Evolutionary conservation across 345 rosid genomes (phyloP).

Genomic region (Salix koriyanagi): DNA sequence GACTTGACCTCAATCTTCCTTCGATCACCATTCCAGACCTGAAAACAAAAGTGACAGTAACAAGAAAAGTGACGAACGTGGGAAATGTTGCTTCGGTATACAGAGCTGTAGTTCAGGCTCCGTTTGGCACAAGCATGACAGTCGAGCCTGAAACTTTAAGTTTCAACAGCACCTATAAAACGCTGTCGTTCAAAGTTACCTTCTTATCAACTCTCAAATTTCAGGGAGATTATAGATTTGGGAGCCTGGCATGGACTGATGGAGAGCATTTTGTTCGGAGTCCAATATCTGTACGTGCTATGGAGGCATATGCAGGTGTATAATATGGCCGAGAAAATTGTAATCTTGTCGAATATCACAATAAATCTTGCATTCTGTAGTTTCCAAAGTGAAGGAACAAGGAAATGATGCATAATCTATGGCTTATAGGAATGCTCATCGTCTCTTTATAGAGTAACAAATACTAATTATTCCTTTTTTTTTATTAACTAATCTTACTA

Average conservation of each 20-base stretch:
- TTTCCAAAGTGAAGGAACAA: neutral
- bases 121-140: conserved; percentile 34
- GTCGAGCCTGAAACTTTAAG: conserved; percentile 40
- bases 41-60: conserved; percentile 30
- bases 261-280: conserved; percentile 43
- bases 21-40: conserved; percentile 46
- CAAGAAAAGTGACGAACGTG: conserved; percentile 48
- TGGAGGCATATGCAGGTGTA: conserved; percentile 7
- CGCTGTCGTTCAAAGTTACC: conserved; percentile 35
- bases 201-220: conserved; percentile 31
- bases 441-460: too few relatives aligned
- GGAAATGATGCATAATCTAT: too few relatives aligned
- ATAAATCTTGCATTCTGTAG: neutral
- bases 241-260: conserved; percentile 62
- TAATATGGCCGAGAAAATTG: neutral
- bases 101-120: conserved; percentile 32
- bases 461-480: too few relatives aligned
- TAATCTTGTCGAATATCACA: neutral
- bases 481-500: too few relatives aligned
- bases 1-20: conserved; percentile 45
- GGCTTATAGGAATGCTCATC: too few relatives aligned
- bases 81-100: conserved; percentile 41
- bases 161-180: conserved; percentile 32
- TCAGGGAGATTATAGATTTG: conserved; percentile 44
- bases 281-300: conserved; percentile 42